Base-by-base conservation (phyloP, 306 rosid species). In the Vigna unguiculata region DNA sequence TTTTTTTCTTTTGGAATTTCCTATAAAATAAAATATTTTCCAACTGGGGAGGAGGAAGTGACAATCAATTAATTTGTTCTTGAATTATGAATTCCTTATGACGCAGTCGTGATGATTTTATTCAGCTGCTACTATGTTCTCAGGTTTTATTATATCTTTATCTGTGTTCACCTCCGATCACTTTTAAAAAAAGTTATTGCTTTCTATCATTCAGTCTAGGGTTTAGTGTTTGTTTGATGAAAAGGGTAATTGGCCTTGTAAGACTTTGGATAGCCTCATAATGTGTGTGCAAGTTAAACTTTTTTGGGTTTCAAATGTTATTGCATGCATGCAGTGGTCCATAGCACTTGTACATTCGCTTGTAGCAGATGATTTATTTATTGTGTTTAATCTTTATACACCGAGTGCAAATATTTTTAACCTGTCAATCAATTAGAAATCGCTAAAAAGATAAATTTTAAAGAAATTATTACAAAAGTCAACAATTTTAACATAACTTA, bases 31-130 rank as follows among this genome's bases (percentile, higher is more conserved):
- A 34, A 63, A 34, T n/a, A 41, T 71, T 71, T 76, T 6, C 58
- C 49, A 13, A 36, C 43, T 38, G 54, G 65, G 65, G 67, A 55
- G 66, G 28, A 49, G 34, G 53, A 67, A 64, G 66, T 12, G 63
- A 70, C 55, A 8, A 0, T 64, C 48, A 34, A 61, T 28, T 72
- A 65, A 45, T 25, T 48, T 48, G n/a, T 66, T 65, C 45, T 19
- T 82, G 13, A 58, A 66, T 55, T 49, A 32, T 60, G 69, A 53
- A n/a, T 77, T 80, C 71, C 69, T 67, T 70, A 45, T 60, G 32
- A 41, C 66, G 66, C 48, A 5, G 0, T 52, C 34, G 9, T 20
- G 54, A 28, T 36, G 14, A 14, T 8, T 55, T 55, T 36, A 7
- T 30, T 53, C 45, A 40, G 14, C 2, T 5, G 49, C 20, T 46